Percentiles rank a stretch among this genome's conserved stretches.
Conservation (phyloP, 768 basidiomycete species). For the Pleurotus platypus region DNA sequence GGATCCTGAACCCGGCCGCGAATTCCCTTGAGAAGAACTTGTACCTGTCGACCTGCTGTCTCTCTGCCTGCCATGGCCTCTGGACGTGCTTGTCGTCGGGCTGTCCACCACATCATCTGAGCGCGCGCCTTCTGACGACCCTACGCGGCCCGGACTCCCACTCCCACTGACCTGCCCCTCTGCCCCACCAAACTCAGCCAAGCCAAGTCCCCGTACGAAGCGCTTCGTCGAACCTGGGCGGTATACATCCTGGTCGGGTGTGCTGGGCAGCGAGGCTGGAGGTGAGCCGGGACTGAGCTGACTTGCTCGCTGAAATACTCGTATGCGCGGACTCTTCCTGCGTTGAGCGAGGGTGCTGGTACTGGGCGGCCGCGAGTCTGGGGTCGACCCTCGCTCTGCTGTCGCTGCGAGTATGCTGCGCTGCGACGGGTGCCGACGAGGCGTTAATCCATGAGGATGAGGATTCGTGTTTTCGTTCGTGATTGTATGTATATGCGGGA, state of each 20-base stretch:
- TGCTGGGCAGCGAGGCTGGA: neutral
- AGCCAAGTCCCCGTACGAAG: neutral
- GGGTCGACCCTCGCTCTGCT: neutral
- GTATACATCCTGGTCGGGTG: neutral
- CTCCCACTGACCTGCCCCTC: neutral
- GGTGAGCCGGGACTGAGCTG: constrained; percentile 7
- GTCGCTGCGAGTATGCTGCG: neutral
- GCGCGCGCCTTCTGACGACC: too few species aligned
- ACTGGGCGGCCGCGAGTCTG: neutral
- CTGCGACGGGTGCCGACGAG: constrained; percentile 9
- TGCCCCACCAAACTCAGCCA: constrained; percentile 1
- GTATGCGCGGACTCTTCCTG: neutral
- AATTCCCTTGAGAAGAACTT: neutral
- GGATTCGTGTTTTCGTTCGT: neutral
- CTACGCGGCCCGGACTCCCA: too few species aligned
- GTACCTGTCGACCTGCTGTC: constrained; percentile 1
- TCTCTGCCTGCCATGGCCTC: neutral
- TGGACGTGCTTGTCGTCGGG: constrained; percentile 1
- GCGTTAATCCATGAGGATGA: neutral
- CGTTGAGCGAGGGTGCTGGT: neutral
- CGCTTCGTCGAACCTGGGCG: neutral
- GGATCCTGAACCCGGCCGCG: neutral
- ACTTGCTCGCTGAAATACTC: neutral
- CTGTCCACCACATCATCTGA: neutral
- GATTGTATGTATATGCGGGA: neutral